Evolutionary conservation across 176 grass and related monocot genomes (phyloP).

Genomic region (Lolium perenne): DNA sequence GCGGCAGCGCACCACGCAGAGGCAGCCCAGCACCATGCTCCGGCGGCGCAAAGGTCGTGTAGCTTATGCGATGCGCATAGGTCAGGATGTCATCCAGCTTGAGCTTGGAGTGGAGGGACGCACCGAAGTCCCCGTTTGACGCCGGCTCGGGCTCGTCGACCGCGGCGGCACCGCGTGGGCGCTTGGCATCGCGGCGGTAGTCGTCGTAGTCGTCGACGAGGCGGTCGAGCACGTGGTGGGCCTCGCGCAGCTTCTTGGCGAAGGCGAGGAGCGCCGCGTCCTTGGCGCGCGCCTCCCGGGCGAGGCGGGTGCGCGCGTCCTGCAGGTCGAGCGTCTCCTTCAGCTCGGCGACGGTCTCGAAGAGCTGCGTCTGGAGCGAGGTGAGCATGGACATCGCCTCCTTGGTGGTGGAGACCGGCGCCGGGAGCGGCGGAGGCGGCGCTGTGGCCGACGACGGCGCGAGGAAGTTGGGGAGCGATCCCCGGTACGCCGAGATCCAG

Average conservation of each 20-base stretch:
- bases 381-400: conserved; percentile 74
- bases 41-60: conserved; percentile 92
- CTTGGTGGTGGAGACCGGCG: conserved; percentile 61
- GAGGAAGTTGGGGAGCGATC: conserved; percentile 72
- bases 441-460: conserved; percentile 48
- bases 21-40: conserved; percentile 94
- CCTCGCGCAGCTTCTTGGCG: conserved; percentile 86
- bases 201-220: conserved; percentile 90
- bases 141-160: conserved; percentile 31
- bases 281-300: conserved; percentile 66
- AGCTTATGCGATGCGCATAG: conserved; percentile 91
- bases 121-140: conserved; percentile 43
- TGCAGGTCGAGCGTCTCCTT: conserved; percentile 91
- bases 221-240: conserved; percentile 93
- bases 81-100: conserved; percentile 78
- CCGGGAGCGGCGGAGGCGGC: conserved; percentile 28
- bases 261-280: conserved; percentile 75
- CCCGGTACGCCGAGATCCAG: conserved; percentile 85
- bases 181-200: conserved; percentile 72
- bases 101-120: conserved; percentile 72
- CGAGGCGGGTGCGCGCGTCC: conserved; percentile 60
- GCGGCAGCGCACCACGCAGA: conserved; percentile 72
- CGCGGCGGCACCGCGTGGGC: conserved; percentile 39
- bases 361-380: conserved; percentile 87
- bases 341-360: conserved; percentile 83